A percentile compares a stretch with the other conserved stretches of the same genome.
Conservation (phyloP, 2,329 filamentous ascomycete species). For the Fusarium nodosum region DNA sequence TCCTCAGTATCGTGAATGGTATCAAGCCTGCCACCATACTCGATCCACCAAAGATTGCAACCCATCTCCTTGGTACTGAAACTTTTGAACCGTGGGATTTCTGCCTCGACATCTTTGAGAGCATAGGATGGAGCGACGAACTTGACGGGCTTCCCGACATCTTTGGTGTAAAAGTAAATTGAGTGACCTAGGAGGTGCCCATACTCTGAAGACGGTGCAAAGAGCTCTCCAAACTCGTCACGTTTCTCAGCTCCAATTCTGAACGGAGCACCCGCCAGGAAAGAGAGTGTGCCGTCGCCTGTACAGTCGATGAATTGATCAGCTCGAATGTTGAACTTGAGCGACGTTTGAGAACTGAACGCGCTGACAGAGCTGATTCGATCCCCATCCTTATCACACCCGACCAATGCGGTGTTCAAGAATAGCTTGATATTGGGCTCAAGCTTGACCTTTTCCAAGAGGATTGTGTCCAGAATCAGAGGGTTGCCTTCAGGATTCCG, state of each 20-base stretch:
- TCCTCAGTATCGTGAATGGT: constrained; percentile 25
- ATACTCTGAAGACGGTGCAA: constrained; percentile 23
- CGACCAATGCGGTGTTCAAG: constrained; percentile 4
- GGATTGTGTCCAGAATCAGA: constrained; percentile 19
- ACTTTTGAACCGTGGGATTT: constrained; percentile 25
- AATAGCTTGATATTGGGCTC: constrained; percentile 10
- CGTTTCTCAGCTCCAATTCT: constrained; percentile 26
- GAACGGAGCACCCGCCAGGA: constrained; percentile 21
- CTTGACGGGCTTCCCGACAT: constrained; percentile 19
- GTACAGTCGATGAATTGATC: constrained; percentile 29
- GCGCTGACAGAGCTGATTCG: constrained; percentile 13
- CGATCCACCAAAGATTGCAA: constrained; percentile 28
- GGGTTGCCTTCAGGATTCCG: constrained; percentile 16
- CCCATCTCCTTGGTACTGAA: constrained; percentile 29
- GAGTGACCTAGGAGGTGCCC: constrained; percentile 27
- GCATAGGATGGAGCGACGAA: constrained; percentile 19
- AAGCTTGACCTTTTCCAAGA: constrained; percentile 14
- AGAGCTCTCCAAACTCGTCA: constrained; percentile 20
- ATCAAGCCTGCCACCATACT: constrained; percentile 27
- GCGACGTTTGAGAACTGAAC: constrained; percentile 10
- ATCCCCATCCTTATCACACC: background rate
- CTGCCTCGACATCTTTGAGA: constrained; percentile 12
- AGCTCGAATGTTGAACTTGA: constrained; percentile 15
- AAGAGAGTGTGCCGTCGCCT: constrained; percentile 23
- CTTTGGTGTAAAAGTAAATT: constrained; percentile 30